These are phyloP conservation scores for Chrysoporthe austroafricana DNA, from an alignment of 2,329 filamentous ascomycete species.

Conservation along the genomic window DNA sequence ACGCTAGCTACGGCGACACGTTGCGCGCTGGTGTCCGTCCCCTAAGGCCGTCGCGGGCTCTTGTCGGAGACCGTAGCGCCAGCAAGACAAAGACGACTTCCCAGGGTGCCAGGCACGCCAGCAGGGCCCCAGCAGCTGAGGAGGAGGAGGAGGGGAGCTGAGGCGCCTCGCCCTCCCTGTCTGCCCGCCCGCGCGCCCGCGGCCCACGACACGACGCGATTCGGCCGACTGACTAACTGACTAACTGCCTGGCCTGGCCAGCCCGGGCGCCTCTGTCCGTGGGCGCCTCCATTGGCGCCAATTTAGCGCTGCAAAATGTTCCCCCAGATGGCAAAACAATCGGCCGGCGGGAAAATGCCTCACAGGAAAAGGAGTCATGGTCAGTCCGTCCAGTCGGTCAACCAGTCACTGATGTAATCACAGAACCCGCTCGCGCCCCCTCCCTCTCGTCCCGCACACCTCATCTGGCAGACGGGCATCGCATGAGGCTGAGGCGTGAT, in stretches of 20 bases:
- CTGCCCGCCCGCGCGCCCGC: not conserved
- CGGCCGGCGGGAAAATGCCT: not conserved
- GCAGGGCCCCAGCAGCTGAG: not conserved
- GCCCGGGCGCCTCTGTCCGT: not conserved
- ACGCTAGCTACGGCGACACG: not conserved
- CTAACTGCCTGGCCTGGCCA: not conserved
- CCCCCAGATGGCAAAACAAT: not conserved
- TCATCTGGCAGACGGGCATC: not conserved
- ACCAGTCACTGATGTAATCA: not conserved
- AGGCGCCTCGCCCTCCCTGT: not conserved
- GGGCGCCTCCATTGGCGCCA: not conserved
- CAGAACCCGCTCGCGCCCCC: not conserved
- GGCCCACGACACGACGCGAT: not conserved
- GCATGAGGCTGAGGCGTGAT: not conserved
- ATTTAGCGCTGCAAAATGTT: conserved; percentile 3
- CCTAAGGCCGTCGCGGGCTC: not conserved
- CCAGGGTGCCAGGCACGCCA: too few relatives aligned
- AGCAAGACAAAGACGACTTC: too few relatives aligned
- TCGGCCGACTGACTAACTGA: too few relatives aligned
- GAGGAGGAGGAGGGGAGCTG: not conserved
- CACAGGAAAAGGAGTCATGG: not conserved
- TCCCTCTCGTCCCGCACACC: not conserved
- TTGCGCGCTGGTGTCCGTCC: not conserved
- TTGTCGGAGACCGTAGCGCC: not conserved
- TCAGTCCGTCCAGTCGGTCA: not conserved